A percentile compares a stretch with the other conserved stretches of the same genome.
Evolutionary conservation across 331 rosid species (phyloP).

Genomic region (Rosa hybrid): DNA sequence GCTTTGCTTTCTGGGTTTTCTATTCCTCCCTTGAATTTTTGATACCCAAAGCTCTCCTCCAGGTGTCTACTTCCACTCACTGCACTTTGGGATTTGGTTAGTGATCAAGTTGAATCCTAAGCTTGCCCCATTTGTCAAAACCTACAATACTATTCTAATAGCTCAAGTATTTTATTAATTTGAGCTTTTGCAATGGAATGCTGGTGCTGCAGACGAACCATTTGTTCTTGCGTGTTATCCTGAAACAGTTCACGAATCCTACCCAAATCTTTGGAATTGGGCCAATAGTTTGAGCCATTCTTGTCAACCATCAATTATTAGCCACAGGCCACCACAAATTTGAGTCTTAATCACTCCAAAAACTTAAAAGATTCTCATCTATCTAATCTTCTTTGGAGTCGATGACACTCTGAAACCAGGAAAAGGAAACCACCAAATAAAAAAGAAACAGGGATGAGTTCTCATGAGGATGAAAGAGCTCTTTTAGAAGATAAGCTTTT

Average conservation of each 20-base stretch:
- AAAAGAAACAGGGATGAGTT: constrained; percentile 26
- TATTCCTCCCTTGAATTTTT: background rate
- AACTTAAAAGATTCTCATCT: background rate
- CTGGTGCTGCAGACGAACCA: background rate
- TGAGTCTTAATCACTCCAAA: background rate
- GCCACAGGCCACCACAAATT: background rate
- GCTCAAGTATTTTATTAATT: background rate
- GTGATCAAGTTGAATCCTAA: background rate
- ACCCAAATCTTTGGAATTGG: background rate
- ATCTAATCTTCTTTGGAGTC: background rate
- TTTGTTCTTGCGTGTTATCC: background rate
- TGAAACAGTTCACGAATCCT: background rate
- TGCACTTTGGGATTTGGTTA: background rate
- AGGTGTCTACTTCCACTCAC: background rate
- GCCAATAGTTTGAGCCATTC: background rate
- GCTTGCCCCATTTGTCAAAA: background rate
- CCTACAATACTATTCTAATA: background rate
- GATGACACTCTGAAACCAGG: background rate
- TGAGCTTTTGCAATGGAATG: background rate
- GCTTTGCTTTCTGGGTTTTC: background rate
- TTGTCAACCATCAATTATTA: background rate
- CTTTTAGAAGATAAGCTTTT: constrained; percentile 29
- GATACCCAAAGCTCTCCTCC: background rate
- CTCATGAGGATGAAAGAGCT: constrained; percentile 26
- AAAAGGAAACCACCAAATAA: background rate